phyloP scores from a whole-genome alignment of 2,329 filamentous ascomycete species.

The Penicillium sp. region DNA sequence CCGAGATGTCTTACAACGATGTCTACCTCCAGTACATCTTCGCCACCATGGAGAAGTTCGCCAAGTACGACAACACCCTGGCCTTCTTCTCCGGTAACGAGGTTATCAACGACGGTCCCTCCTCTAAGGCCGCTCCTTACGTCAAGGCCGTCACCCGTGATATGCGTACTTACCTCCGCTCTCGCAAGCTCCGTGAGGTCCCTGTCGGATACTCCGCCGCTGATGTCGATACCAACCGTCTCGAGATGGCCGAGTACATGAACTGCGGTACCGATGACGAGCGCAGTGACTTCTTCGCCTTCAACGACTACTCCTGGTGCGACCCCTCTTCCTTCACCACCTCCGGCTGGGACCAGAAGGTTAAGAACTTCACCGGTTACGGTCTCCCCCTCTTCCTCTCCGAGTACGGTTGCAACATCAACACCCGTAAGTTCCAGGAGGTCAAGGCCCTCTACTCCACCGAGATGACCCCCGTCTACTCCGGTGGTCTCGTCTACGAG shows the following conservation, averaged over 20 bases:
- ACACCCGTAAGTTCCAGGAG: slow-evolving; percentile 78
- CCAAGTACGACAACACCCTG: slow-evolving; percentile 79
- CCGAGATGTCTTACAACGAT: slow-evolving; percentile 78
- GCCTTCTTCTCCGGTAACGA: slow-evolving; percentile 84
- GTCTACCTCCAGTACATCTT: slow-evolving; percentile 83
- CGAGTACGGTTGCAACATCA: slow-evolving; percentile 87
- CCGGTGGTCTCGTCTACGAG: slow-evolving; percentile 93
- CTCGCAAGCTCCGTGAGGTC: slow-evolving; percentile 60
- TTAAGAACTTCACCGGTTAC: slow-evolving; percentile 81
- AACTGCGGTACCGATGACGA: slow-evolving; percentile 84
- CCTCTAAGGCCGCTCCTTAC: slow-evolving; percentile 66
- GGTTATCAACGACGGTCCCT: slow-evolving; percentile 68
- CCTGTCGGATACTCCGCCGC: slow-evolving; percentile 76
- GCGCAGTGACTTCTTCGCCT: slow-evolving; percentile 82
- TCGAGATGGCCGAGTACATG: slow-evolving; percentile 86
- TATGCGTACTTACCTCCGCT: slow-evolving; percentile 67
- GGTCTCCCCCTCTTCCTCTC: slow-evolving; percentile 90
- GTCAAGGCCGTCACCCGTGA: slow-evolving; percentile 78
- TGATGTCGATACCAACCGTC: slow-evolving; percentile 80
- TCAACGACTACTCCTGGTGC: slow-evolving; percentile 80
- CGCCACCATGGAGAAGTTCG: slow-evolving; percentile 81
- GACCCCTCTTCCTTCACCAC: slow-evolving; percentile 72
- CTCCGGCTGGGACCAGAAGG: slow-evolving; percentile 85
- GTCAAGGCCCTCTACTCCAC: slow-evolving; percentile 72
- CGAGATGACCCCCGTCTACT: slow-evolving; percentile 88